Evolutionary conservation across 306 rosid genomes (phyloP).

Genomic region (Pterocarpus macrocarpus): DNA sequence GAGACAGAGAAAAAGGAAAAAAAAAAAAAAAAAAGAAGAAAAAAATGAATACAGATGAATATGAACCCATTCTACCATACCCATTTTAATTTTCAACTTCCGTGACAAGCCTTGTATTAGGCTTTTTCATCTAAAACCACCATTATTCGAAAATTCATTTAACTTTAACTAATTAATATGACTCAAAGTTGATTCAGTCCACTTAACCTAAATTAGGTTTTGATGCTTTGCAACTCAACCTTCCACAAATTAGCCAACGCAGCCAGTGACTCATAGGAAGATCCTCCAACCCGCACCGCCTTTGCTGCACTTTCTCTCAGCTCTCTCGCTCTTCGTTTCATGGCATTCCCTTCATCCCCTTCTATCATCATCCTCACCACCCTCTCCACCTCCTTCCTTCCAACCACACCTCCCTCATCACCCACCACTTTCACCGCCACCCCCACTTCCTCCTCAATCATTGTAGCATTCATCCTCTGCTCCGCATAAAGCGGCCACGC

Average conservation of each 20-base stretch:
- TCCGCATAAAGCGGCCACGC: slow-evolving; percentile 67
- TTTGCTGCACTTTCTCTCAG: slow-evolving; percentile 35
- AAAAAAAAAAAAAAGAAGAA: no score
- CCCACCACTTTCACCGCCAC: slow-evolving; percentile 40
- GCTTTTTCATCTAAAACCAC: no score
- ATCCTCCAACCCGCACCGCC: slow-evolving; percentile 24
- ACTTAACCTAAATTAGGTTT: no score
- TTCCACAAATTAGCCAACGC: slow-evolving; percentile 22
- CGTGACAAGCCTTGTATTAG: no score
- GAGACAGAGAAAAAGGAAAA: no score
- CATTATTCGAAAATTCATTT: no score
- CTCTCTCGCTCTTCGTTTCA: slow-evolving; percentile 36
- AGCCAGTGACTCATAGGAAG: slow-evolving; percentile 33
- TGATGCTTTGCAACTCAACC: background rate
- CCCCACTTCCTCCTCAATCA: slow-evolving; percentile 48
- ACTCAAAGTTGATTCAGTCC: no score
- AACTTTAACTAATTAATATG: no score
- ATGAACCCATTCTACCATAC: no score
- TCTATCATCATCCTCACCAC: slow-evolving; percentile 46
- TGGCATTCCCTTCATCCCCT: slow-evolving; percentile 48
- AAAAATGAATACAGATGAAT: no score
- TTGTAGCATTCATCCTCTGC: slow-evolving; percentile 60
- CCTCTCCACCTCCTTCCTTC: slow-evolving; percentile 52
- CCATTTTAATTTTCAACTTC: no score
- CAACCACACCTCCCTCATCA: background rate